Evolutionary conservation across 129 eudicot genomes (phyloP), one percentile per base, ranked within the genome.

Genomic region (Apium graveolens): DNA sequence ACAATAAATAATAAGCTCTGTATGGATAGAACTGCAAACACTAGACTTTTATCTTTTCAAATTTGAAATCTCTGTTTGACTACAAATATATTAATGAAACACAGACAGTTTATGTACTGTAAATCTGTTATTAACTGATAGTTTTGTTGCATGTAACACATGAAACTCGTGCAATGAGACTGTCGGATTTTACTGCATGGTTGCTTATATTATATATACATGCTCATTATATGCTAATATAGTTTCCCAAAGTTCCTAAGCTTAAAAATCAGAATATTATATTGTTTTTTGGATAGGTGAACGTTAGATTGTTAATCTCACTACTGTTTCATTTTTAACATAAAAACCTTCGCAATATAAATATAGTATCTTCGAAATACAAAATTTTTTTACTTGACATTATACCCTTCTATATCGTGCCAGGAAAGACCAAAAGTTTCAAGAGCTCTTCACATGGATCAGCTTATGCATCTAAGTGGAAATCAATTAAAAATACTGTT

Each of bases 401-500:
- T 78, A 44, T 18, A 49, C 57, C 57, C 6, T 18, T 49, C n/a
- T 49, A 49, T 49, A 18, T 49, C n/a, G 2, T 34, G 78, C 68
- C 91, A 95, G 99, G 90, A 82, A 88, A 83, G 81, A 73, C 68
- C 27, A 91, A 79, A 80, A 83, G 88, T 74, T 79, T 76, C 75
- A 90, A 86, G 83, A 84, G 82, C 72, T 70, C 80, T 26, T 70
- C 75, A 46, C 82, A 76, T 43, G 72, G 74, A 51, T 74, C 91
- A 78, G 72, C 88, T 78, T 82, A 83, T 77, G 84, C 85, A 72
- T 81, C 97, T 70, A 90, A 80, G 88, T 95, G 97, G 97, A 95
- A 85, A 83, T 88, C 96, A 44, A 81, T 95, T 34, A 27, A 90
- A 48, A 89, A 90, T 81, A 88, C 92, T 42, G 88, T 95, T 39